phyloP scores from a whole-genome alignment of 2,329 filamentous ascomycete genomes.

The Alternaria alternata region DNA sequence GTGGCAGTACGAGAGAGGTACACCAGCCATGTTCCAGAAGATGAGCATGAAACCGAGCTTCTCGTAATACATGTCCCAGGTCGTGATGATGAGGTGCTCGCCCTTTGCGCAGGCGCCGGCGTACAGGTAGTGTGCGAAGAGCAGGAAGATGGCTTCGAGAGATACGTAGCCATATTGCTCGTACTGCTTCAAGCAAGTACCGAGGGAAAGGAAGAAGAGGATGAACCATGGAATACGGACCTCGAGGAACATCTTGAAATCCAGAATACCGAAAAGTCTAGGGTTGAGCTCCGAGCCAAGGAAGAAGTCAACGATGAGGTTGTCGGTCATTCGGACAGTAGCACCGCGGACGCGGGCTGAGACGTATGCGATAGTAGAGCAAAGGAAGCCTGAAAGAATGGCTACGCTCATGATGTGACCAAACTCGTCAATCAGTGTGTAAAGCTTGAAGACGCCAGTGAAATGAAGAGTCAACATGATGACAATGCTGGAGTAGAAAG shows the following conservation, averaged over 20 bases:
- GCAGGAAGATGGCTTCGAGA: slow-evolving; percentile 81
- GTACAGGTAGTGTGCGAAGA: slow-evolving; percentile 91
- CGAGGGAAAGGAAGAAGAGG: slow-evolving; percentile 78
- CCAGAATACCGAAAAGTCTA: slow-evolving; percentile 81
- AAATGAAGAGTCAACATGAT: slow-evolving; percentile 78
- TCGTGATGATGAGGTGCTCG: slow-evolving; percentile 87
- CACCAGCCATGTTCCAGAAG: slow-evolving; percentile 95
- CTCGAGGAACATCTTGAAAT: slow-evolving; percentile 97
- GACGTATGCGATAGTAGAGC: slow-evolving; percentile 84
- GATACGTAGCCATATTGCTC: slow-evolving; percentile 86
- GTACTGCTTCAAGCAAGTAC: slow-evolving; percentile 81
- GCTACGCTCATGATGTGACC: slow-evolving; percentile 91
- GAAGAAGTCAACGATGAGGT: slow-evolving; percentile 85
- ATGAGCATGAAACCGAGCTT: slow-evolving; percentile 98
- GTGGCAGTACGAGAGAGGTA: slow-evolving; percentile 91
- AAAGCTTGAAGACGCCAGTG: slow-evolving; percentile 84
- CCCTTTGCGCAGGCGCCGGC: slow-evolving; percentile 92
- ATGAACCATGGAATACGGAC: slow-evolving; percentile 94
- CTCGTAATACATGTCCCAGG: slow-evolving; percentile 97
- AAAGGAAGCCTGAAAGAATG: slow-evolving; percentile 87
- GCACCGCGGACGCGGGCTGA: slow-evolving; percentile 82
- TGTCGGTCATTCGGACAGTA: slow-evolving; percentile 90
- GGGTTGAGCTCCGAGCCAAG: slow-evolving; percentile 90
- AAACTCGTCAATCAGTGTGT: slow-evolving; percentile 94
- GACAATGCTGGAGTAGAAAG: slow-evolving; percentile 85